Base-by-base conservation (phyloP, 257 asterid species). In the Misopates orontium region DNA sequence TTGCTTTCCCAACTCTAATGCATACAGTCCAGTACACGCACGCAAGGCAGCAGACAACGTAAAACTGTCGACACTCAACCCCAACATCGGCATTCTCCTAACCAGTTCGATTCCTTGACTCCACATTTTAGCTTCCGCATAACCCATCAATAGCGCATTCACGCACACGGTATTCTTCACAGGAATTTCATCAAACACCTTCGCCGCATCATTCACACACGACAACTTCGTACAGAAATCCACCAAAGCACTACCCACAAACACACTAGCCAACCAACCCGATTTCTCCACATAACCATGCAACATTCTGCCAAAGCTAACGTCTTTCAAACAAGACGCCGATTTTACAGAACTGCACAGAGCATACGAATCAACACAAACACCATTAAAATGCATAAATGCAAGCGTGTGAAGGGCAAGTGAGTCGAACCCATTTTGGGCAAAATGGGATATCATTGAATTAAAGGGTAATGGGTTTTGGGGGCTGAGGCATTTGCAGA, bases 101-200 rank as follows among this genome's bases (percentile, higher is more conserved):
- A 83, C 70, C 32, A 90, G 63, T 36, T 74, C 75, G 65, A 84
- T 60, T 20, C 73, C 85, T 44, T 72, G 75, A 22, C 55, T 41
- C 95, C 95, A 93, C 90, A 87, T 80, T 73, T 76, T 85, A 56
- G 87, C 84, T 45, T 86, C 96, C 25, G 84, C 82, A 49, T 77
- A 90, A 40, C 95, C 97, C 1, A 94, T 78, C 49, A 93, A 49
- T 65, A 90, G 90, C 3, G 89, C 95, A 72, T 93, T 93, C 14
- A 68, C 86, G 32, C 96, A 87, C 51, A 85, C 87, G 2, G 77
- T 76, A 20, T 86, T 86, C 75, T 56, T 86, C 17, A 70, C 74
- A 68, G 95, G 97, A 69, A 85, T 93, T 93, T 87, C 97, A 41
- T 93, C 98, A 52, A 93, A 87, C 92, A 87, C 19, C 71, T 0